These are phyloP conservation scores for Komagataella pseudopastoris DNA, from an alignment of 805 yeast genomes.

Conservation along the genomic window DNA sequence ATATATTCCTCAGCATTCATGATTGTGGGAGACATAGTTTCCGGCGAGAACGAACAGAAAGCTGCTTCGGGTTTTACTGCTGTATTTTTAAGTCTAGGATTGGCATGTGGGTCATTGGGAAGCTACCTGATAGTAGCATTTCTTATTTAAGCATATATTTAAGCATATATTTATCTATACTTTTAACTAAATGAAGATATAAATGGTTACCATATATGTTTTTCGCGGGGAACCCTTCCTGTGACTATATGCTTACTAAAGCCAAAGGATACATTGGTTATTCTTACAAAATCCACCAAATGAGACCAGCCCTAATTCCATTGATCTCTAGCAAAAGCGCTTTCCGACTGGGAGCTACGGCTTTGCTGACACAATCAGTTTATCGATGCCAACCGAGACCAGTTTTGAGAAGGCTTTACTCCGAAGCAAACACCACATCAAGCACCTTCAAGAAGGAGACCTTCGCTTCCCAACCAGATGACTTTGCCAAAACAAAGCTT, in stretches of 20 bases:
- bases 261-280: background rate
- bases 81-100: conserved; percentile 63
- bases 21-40: conserved; percentile 49
- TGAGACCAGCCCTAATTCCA: background rate
- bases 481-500: conserved; percentile 16
- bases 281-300: background rate
- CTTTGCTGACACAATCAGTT: background rate
- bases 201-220: background rate
- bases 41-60: conserved; percentile 48
- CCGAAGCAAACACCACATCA: background rate
- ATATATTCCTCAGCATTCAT: conserved; percentile 69
- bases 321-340: background rate
- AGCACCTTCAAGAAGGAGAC: background rate
- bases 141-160: background rate
- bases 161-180: background rate
- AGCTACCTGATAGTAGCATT: conserved; percentile 50
- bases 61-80: conserved; percentile 94
- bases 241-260: background rate
- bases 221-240: background rate
- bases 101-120: conserved; percentile 64
- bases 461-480: background rate
- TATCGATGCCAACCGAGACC: background rate
- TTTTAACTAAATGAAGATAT: background rate
- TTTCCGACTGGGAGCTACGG: background rate
- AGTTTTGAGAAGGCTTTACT: background rate